Evolutionary conservation across 202 grass and related monocot genomes (phyloP).

Genomic region (Elaeis oleifera): DNA sequence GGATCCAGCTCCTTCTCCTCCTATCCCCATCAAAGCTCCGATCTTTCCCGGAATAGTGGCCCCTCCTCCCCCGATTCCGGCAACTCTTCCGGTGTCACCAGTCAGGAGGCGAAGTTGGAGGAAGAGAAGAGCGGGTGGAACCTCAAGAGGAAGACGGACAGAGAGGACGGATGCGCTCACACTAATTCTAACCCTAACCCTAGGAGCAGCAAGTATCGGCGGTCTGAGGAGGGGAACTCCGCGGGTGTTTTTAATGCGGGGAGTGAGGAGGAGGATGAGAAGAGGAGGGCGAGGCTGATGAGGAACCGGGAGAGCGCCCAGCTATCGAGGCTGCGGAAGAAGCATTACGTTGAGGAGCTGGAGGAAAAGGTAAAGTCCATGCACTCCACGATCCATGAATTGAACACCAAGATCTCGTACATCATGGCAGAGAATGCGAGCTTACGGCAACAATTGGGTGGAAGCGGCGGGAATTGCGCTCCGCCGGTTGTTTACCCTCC

Average conservation of each 20-base stretch:
- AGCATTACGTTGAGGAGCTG: constrained; percentile 79
- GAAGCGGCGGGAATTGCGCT: constrained; percentile 22
- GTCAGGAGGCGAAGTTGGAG: constrained; percentile 52
- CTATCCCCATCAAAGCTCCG: background rate
- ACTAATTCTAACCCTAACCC: constrained; percentile 7
- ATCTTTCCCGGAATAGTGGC: background rate
- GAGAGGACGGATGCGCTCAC: constrained; percentile 1
- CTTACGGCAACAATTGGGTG: constrained; percentile 58
- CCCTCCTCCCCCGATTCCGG: constrained; percentile 12
- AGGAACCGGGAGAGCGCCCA: constrained; percentile 93
- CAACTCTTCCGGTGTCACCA: constrained; percentile 14
- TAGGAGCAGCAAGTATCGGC: constrained; percentile 43
- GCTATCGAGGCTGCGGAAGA: constrained; percentile 90
- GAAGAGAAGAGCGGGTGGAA: constrained; percentile 40
- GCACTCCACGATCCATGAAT: constrained; percentile 74
- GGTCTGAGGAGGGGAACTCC: constrained; percentile 38
- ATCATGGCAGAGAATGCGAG: constrained; percentile 60
- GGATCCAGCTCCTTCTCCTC: constrained; percentile 24
- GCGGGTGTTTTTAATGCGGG: constrained; percentile 35
- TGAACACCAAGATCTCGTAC: constrained; percentile 84
- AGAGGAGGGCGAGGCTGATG: constrained; percentile 61
- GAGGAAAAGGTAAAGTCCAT: constrained; percentile 94
- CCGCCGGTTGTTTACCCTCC: constrained; percentile 48
- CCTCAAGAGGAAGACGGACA: constrained; percentile 67
- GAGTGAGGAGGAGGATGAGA: constrained; percentile 41